Evolutionary conservation across 306 rosid genomes (phyloP), one percentile per base, ranked within the genome.

Genomic region (Luffa acutangula): DNA sequence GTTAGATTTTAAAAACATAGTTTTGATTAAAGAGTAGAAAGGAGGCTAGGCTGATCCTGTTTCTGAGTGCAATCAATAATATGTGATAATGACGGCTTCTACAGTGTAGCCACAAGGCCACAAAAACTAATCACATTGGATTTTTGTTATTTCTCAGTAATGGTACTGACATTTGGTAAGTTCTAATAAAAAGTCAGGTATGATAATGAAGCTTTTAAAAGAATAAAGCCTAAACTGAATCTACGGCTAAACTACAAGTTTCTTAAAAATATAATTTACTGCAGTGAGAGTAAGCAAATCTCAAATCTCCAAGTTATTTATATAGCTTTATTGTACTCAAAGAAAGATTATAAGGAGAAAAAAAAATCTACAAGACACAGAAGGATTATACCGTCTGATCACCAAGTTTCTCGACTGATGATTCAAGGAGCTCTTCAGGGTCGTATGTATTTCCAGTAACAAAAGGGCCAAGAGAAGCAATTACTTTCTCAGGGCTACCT

Each of bases 381-480:
- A 60, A 71, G 58, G 79, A 65, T 58, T 56, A 41, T 92, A 95
- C 98, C 87, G 93, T 91, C 59, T 89, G 93, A 83, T 89, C 97
- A 9, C 91, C 98, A 20, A 80, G 83, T 88, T 89, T 95, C 85
- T 95, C 97, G 41, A 95, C 87, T 1, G 91, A 86, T 14, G 91
- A 87, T 81, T 95, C 96, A 0, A 95, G 81, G 77, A 95, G 95
- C 80, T 95, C 98, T 17, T 95, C 98, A 0, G 98, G 94, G 80
- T 95, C 98, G 2, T 77, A 86, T 10, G 97, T 80, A 81, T 84
- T 92, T 78, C 98, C 97, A 2, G 97, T 95, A 69, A 95, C 98
- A 79, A 95, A 95, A 79, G 96, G 91, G 12, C 98, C 98, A 42
- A 95, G 97, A 73, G 98, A 95, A 81, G 97, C 97, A 53, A 95